Conservation (phyloP, 2,329 filamentous ascomycete species). For the Colletotrichum sp. region DNA sequence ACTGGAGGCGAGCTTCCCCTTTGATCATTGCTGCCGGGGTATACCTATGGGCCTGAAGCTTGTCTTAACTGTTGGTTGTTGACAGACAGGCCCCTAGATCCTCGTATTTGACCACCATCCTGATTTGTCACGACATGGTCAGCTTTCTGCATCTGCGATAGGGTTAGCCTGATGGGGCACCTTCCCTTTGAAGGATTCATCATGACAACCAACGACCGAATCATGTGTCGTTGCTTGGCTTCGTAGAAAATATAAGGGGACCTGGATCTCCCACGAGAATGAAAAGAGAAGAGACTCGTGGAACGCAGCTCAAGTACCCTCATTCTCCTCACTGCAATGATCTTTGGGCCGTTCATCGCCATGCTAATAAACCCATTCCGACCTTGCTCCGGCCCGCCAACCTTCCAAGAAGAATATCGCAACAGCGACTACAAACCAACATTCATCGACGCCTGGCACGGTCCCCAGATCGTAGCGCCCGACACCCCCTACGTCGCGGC, state of each 20-base stretch:
- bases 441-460: conserved; percentile 3
- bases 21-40: too few relatives aligned
- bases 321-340: not conserved
- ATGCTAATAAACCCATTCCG: not conserved
- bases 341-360: not conserved
- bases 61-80: not conserved
- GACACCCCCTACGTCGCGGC: conserved; percentile 22
- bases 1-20: not conserved
- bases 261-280: not conserved
- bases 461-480: conserved; percentile 21
- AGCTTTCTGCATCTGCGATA: not conserved
- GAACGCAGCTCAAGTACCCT: not conserved
- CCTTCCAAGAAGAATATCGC: conserved; percentile 5
- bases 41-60: not conserved
- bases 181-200: not conserved
- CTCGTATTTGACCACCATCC: not conserved
- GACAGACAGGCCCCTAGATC: not conserved
- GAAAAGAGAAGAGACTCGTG: not conserved
- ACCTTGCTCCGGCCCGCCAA: not conserved
- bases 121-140: not conserved
- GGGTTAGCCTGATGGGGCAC: not conserved
- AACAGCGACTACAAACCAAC: not conserved
- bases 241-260: not conserved
- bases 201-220: not conserved
- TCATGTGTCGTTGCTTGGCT: not conserved